Base-by-base conservation (phyloP, 441 rosid species). In the Erodium chrysanthum region DNA sequence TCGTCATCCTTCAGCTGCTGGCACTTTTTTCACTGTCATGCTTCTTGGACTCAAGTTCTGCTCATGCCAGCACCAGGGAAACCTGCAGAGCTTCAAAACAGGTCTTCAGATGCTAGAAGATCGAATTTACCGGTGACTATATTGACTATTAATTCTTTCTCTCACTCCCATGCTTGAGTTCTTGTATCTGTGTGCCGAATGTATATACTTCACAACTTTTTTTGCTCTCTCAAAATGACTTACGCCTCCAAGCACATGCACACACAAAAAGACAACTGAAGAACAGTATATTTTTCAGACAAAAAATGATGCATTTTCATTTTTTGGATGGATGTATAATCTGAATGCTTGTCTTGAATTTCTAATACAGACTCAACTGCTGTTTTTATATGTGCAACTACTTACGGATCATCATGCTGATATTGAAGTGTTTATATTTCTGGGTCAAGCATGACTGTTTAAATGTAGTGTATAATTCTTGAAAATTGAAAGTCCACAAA, bases 31-130 rank as follows among this genome's bases (percentile, higher is more conserved):
- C 77, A 91, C 98, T 27, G 65, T 89, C 77, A 95, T 95, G 99
- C 97, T 88, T 79, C 91, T 95, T 73, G 99, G 99, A 66, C 85
- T 92, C 69, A 95, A 90, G 85, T 92, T 87, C 76, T 92, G 98
- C 80, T 81, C 95, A 9, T 87, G 95, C 81, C 88, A 90, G 76
- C 81, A 81, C 71, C 91, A 87, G 78, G 88, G 95, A 60, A 90
- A 88, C 78, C 78, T 95, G 85, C 92, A 82, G 82, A 91, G 82
- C 77, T 92, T 88, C 66, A 90, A 84, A 85, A 71, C 82, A 58
- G 99, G 92, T 72, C 97, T 90, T 80, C 93, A 88, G 75, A 83
- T 95, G 42, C 83, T 95, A 71, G 96, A 92, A 81, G 98, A 95
- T 73, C 88, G 97, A 58, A 86, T 95, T 69, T 95, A 87, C 78